Evolutionary conservation across 139 green algal genomes (phyloP), one percentile per base, ranked within the genome.

Genomic region (Chlamydomonas applanata): DNA sequence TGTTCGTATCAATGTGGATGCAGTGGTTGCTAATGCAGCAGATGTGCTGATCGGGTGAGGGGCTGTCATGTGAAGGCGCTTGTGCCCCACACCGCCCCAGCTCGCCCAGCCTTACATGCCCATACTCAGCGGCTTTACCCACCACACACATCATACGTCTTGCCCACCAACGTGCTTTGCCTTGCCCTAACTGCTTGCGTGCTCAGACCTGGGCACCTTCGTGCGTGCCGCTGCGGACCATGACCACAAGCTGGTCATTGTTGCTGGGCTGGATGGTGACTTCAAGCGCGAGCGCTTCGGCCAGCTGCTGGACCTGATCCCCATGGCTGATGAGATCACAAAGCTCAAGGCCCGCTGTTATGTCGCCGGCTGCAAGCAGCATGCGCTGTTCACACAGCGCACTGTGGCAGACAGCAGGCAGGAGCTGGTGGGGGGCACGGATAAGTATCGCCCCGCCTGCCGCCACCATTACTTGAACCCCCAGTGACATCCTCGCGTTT

Each of bases 361-460:
- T 62, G 54, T 24, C 11, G 13, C 22, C 54, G 29, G 85, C 66
- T 97, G 93, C 74, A 59, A 57, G 22, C 20, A 72, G 52, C 25
- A 70, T 52, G 74, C 91, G 0, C 64, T 85, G 2, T 97, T 97
- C 72, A 91, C 92, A 7, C 69, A 93, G 45, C 83, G 91, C 34
- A 91, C 89, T 13, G 82, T 79, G 0, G 83, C 75, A 1, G 86
- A 88, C 74, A 66, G 67, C 4, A 59, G 82, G 71, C 81, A 90
- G 73, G 74, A 86, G 73, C 76, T 95, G 17, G 89, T 97, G 62
- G 93, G 93, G 1, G 93, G 93, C 5, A 85, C 86, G 14, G 93
- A 97, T 53, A 85, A 72, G 44, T 97, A 97, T 71, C 83, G 88
- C 5, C 90, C 93, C 2, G 90, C 91, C 0, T 97, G 93, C 75